phyloP scores from a whole-genome alignment of 2,329 filamentous ascomycete genomes.

The Paracamarosporium sp. region DNA sequence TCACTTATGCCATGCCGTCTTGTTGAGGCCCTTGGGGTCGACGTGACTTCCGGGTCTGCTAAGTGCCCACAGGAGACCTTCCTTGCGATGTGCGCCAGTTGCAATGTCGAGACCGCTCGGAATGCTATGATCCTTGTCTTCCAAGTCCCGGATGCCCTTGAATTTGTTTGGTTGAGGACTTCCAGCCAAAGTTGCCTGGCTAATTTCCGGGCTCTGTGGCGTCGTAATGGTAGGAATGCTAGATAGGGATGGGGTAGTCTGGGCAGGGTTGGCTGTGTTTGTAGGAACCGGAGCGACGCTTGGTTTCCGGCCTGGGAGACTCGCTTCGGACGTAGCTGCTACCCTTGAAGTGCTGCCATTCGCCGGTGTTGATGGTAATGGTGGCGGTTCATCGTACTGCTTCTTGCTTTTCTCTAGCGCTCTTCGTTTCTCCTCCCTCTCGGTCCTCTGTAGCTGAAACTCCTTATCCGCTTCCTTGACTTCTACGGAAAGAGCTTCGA shows the following conservation, averaged over 20 bases:
- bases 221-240: slow-evolving; percentile 32
- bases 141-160: slow-evolving; percentile 89
- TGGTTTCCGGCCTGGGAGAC: slow-evolving; percentile 37
- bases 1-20: slow-evolving; percentile 98
- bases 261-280: slow-evolving; percentile 41
- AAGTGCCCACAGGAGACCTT: slow-evolving; percentile 92
- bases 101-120: slow-evolving; percentile 55
- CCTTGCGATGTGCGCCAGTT: slow-evolving; percentile 76
- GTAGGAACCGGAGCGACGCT: slow-evolving; percentile 43
- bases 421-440: slow-evolving; percentile 92
- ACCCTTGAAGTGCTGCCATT: slow-evolving; percentile 30
- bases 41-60: slow-evolving; percentile 93
- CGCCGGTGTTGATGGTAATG: slow-evolving; percentile 28
- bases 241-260: slow-evolving; percentile 26
- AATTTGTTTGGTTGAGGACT: slow-evolving; percentile 66
- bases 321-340: slow-evolving; percentile 29
- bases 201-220: slow-evolving; percentile 38
- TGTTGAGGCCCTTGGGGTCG: slow-evolving; percentile 93
- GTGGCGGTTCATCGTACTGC: slow-evolving; percentile 40
- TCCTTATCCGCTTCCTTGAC: slow-evolving; percentile 96
- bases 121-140: slow-evolving; percentile 72
- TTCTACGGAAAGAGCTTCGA: slow-evolving; percentile 86
- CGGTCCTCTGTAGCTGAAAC: slow-evolving; percentile 92
- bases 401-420: slow-evolving; percentile 85
- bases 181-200: slow-evolving; percentile 29